Evolutionary conservation across 2,329 filamentous ascomycete species (phyloP), one percentile per base, ranked within the genome.

Genomic region (Monilinia laxa): DNA sequence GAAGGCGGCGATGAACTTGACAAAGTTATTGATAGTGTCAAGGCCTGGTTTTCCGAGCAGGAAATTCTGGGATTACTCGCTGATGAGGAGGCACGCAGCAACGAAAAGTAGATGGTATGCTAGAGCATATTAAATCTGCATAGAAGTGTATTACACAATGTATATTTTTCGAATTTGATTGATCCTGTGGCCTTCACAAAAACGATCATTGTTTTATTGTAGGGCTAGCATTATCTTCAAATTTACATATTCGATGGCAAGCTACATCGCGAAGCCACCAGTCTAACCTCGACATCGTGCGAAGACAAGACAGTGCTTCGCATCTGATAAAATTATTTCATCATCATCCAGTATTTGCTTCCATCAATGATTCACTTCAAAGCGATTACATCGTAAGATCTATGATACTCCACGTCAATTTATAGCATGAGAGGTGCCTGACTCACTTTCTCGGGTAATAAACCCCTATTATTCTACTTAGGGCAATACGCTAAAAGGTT

Each of bases 21-120:
- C 54, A 83, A 81, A 58, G 81, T 91, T 66, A 90, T 92, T 84
- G 83, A 87, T 45, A 90, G 87, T 73, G 89, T 91, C 35, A 83
- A 83, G 70, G 80, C 77, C 56, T 91, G 89, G 89, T 81, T 90
- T 74, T 83, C 82, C 70, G 87, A 90, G 71, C 81, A 82, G 68
- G 89, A 91, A 70, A 83, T 91, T 38, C 81, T 87, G 71, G 83
- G 80, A 6, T 77, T 91, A 75, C 79, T 87, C 62, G 78, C 78
- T 14, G 82, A 84, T 62, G 81, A 83, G 63, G 76, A 77, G 67
- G 71, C 65, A 42, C 60, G 68, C 5, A 67, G 45, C 11, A 69
- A 57, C 20, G 49, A 40, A 16, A 73, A 71, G 69, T 71, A 64
- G 28, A 31, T 35, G 42, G 20, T 31, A 14, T n/a, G 45, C 20